Evolutionary conservation across 176 grass and related monocot genomes (phyloP), one percentile per base, ranked within the genome.

Genomic region (Chrysopogon serrulatus): DNA sequence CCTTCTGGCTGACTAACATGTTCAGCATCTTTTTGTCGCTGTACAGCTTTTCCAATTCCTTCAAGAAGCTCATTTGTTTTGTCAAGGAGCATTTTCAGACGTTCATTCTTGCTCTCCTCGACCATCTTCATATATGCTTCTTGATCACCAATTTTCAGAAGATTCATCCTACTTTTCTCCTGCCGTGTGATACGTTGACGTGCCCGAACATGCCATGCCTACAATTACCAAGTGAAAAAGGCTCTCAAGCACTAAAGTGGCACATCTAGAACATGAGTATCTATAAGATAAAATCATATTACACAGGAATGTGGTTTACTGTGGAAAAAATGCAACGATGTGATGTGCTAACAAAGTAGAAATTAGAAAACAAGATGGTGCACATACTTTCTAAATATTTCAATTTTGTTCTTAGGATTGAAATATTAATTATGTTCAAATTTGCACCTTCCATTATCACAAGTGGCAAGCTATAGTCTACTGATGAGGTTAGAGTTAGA

Each of bases 81-180:
- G 44, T 89, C 89, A 71, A 99, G 91, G 73, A 99, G 96, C 91
- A 94, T 94, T 86, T 90, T 99, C 65, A 99, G 78, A 19, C 96
- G 96, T 74, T 99, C 96, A 39, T 99, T 99, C 91, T 99, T 99
- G 89, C 96, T 99, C 83, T 99, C 96, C 72, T 99, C 96, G 19
- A 99, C 96, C 96, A 99, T 95, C 33, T 83, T 85, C 93, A 99
- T 86, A 80, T 99, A 99, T n/a, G 93, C 91, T 88, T 94, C 96
- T 86, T 99, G 96, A 77, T 99, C 96, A 85, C 94, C 96, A 76
- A 78, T 88, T 87, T 99, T 95, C 70, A 99, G 77, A 81, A 87
- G 87, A 89, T 92, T 90, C 80, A 99, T 83, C 61, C 96, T 94
- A 79, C 45, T 85, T 75, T 99, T 99, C 69, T 99, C 96, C 39